Evolutionary conservation across 306 rosid genomes (phyloP), one percentile per base, ranked within the genome.

Genomic region (Aeschynomene evenia): DNA sequence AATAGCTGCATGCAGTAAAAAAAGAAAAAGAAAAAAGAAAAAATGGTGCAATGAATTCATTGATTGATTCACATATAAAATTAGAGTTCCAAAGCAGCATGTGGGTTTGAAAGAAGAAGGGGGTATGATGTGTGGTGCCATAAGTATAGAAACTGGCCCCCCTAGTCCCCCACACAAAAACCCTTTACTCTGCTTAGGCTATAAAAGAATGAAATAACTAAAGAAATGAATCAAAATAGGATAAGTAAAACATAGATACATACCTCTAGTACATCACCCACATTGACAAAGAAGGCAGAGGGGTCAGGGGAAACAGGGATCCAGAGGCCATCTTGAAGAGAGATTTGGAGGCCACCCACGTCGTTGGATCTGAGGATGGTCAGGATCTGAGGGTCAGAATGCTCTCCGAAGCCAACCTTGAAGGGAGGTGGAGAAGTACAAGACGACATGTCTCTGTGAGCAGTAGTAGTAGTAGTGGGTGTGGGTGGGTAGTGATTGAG

Each of bases 371-470:
- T 63, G 6, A 91, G 77, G 1, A 91, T 70, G 42, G 96, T 88
- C 56, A 88, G 14, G 74, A 91, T 87, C 86, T 91, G 97, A 79
- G 97, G 97, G 87, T 91, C 97, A 70, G 91, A 80, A 78, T 91
- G 97, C 82, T 80, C 97, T 7, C 96, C 97, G 51, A 91, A 83
- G 1, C 91, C 97, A 48, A 88, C 75, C 33, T 54, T 78, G 60
- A n/a, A n/a, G n/a, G n/a, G n/a, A n/a, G n/a, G n/a, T n/a, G n/a
- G n/a, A n/a, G n/a, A n/a, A n/a, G n/a, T n/a, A n/a, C n/a, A n/a
- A n/a, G n/a, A n/a, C n/a, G n/a, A n/a, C n/a, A n/a, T n/a, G n/a
- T n/a, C n/a, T n/a, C n/a, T n/a, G n/a, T n/a, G n/a, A n/a, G n/a
- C n/a, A n/a, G n/a, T 28, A 14, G 34, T 42, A 40, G 68, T 22